phyloP scores from a whole-genome alignment of 345 rosid species.

The Eucalyptus cladocalyx region DNA sequence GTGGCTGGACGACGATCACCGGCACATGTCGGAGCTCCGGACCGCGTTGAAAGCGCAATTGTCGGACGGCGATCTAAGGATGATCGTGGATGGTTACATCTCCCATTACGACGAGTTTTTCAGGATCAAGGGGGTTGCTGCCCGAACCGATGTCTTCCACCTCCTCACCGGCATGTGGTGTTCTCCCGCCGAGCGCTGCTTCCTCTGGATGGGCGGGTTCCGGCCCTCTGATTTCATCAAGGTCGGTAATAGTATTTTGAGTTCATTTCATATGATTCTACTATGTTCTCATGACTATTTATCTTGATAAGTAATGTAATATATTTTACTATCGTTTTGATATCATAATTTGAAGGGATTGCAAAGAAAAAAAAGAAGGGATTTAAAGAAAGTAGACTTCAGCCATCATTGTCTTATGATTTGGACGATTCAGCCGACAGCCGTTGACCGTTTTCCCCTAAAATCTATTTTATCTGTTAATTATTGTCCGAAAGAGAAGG shows the following conservation, averaged over 20 bases:
- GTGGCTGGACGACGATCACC: slow-evolving; percentile 84
- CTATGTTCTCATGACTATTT: not conserved
- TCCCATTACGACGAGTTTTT: slow-evolving; percentile 82
- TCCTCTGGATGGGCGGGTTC: slow-evolving; percentile 98
- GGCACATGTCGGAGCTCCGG: slow-evolving; percentile 81
- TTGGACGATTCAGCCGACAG: not conserved
- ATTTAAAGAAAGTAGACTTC: not conserved
- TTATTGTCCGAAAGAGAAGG: not conserved
- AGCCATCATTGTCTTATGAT: not conserved
- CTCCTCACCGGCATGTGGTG: slow-evolving; percentile 85
- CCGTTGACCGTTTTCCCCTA: not conserved
- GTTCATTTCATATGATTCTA: not conserved
- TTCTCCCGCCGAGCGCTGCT: slow-evolving; percentile 87
- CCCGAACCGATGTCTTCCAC: slow-evolving; percentile 79
- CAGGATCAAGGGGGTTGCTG: slow-evolving; percentile 46
- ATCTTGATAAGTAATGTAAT: not conserved
- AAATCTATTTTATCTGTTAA: not conserved
- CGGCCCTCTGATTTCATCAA: slow-evolving; percentile 93
- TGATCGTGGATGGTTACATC: slow-evolving; percentile 63
- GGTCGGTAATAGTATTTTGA: slow-evolving; percentile 14
- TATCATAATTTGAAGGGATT: not conserved
- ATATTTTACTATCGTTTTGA: not conserved
- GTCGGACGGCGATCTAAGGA: slow-evolving; percentile 51
- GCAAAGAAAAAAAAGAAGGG: not conserved
- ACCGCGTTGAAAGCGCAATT: slow-evolving; percentile 71